These are phyloP conservation scores for Copromyces sp. DNA, from an alignment of 495 filamentous ascomycete genomes.

Conservation along the genomic window DNA sequence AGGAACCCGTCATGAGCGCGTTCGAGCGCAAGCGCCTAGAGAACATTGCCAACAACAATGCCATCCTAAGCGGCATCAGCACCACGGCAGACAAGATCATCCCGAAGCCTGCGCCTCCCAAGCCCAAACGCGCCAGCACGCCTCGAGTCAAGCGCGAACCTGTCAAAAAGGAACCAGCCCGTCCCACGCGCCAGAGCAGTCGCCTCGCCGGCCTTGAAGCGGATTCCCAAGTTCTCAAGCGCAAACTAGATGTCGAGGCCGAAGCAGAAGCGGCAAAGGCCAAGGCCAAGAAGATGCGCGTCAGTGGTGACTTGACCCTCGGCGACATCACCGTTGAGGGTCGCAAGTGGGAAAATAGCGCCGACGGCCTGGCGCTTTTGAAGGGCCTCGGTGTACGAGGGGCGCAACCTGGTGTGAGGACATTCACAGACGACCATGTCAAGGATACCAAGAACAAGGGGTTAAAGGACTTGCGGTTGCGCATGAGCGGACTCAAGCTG, in stretches of 20 bases:
- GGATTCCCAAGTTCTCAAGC: slow-evolving; percentile 64
- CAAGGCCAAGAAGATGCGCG: slow-evolving; percentile 58
- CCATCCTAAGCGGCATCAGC: slow-evolving; percentile 35
- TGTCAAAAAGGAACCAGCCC: slow-evolving; percentile 18
- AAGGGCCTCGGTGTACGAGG: slow-evolving; percentile 45
- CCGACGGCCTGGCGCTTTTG: slow-evolving; percentile 30
- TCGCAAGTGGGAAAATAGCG: slow-evolving; percentile 43
- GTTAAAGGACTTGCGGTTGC: slow-evolving; percentile 64
- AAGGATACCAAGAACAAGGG: slow-evolving; percentile 70
- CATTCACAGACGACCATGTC: slow-evolving; percentile 71
- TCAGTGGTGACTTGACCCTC: slow-evolving; percentile 61
- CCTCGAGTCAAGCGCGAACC: slow-evolving; percentile 20
- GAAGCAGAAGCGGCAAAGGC: slow-evolving; percentile 51
- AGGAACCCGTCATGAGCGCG: slow-evolving; percentile 33
- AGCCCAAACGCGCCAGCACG: slow-evolving; percentile 14
- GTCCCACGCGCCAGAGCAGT: slow-evolving; percentile 41
- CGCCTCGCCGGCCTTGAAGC: slow-evolving; percentile 38
- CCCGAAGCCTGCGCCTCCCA: slow-evolving; percentile 18
- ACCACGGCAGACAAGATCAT: slow-evolving; percentile 26
- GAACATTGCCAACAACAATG: slow-evolving; percentile 47
- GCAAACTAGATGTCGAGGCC: slow-evolving; percentile 67
- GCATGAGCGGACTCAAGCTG: slow-evolving; percentile 68
- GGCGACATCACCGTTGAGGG: slow-evolving; percentile 74
- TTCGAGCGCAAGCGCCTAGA: slow-evolving; percentile 45
- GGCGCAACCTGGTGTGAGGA: slow-evolving; percentile 67